A percentile compares a stretch with the other conserved stretches of the same genome.
Evolutionary conservation across 495 filamentous ascomycete species (phyloP).

Genomic region (Terfezia claveryi): DNA sequence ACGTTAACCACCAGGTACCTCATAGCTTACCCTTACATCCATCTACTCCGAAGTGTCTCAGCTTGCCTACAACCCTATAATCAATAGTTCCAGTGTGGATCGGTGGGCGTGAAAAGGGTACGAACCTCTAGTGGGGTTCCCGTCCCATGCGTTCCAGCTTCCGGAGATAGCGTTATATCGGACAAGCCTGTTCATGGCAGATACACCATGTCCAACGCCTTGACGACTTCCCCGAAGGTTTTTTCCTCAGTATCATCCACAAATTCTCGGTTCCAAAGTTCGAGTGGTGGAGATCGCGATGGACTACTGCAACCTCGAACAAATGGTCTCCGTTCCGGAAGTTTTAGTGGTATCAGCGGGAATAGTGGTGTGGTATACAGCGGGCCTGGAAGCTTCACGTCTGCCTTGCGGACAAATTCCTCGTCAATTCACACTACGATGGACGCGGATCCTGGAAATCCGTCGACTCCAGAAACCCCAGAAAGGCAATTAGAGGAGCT

Average conservation of each 20-base stretch:
- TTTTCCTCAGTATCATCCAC: constrained; percentile 7
- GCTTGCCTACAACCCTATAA: too few species aligned
- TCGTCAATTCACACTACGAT: constrained; percentile 48
- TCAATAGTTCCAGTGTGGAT: too few species aligned
- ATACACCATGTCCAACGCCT: constrained; percentile 19
- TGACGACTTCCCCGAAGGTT: constrained; percentile 14
- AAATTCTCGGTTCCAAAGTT: constrained; percentile 11
- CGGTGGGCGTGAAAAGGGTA: not conserved
- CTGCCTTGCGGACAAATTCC: constrained; percentile 55
- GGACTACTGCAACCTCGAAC: constrained; percentile 9
- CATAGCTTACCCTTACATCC: too few species aligned
- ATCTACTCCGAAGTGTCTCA: too few species aligned
- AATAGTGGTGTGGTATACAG: constrained; percentile 11
- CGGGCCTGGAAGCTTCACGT: constrained; percentile 80
- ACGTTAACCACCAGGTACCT: too few species aligned
- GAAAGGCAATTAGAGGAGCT: constrained; percentile 45
- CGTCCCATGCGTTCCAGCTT: not conserved
- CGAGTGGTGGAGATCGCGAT: constrained; percentile 14
- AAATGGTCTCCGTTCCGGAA: constrained; percentile 15
- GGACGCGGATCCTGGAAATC: constrained; percentile 27
- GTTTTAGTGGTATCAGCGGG: constrained; percentile 6
- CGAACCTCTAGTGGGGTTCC: not conserved
- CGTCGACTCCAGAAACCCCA: constrained; percentile 42
- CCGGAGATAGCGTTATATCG: not conserved
- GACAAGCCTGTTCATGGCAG: constrained; percentile 13